Evolutionary conservation across 2,329 filamentous ascomycete species (phyloP), one percentile per base, ranked within the genome.

Genomic region (Tolypocladium sp.): DNA sequence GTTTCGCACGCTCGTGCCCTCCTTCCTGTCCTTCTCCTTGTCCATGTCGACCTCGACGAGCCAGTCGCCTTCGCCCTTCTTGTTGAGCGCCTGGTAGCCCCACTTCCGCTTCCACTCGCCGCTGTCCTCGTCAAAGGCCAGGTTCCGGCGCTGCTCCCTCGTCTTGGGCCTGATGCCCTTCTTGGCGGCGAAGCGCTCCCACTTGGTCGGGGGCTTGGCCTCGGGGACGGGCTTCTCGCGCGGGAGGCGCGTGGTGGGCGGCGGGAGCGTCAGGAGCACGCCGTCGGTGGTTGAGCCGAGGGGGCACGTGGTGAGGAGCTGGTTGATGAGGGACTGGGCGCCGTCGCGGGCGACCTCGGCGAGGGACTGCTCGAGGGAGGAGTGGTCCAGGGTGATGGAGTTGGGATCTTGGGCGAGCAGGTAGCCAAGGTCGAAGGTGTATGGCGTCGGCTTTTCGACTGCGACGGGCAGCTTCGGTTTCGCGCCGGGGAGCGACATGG

Each of bases 161-260:
- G 85, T 89, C 83, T 92, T 96, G 75, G 87, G 86, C 78, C 89
- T 90, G 77, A 99, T 97, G 59, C 94, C 94, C 82, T 97, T 96
- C 85, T 96, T 96, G 74, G 87, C 89, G 53, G 94, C 94, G 78
- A 99, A 99, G 69, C 88, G 85, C 79, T 96, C 88, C 94, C 94
- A 99, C 74, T 92, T 96, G 60, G 93, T 97, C 66, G 88, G 88
- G 59, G 87, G 80, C 77, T 92, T 94, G 65, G 86, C 83, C 59
- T 85, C 82, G 1, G 94, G 94, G 10, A 97, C 80, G 12, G 91
- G 91, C 76, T 99, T 97, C 78, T 97, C 92, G 66, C 94, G 89
- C 30, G 94, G 94, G 4, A 97, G 81, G 0, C 80, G 74, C 1
- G 89, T 95, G 25, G 82, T 77, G 0, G 85, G 79, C 0, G 82